Percentiles rank a stretch among this genome's conserved stretches.
Evolutionary conservation across 306 rosid genomes (phyloP).

Genomic region (Quercus mongolica): DNA sequence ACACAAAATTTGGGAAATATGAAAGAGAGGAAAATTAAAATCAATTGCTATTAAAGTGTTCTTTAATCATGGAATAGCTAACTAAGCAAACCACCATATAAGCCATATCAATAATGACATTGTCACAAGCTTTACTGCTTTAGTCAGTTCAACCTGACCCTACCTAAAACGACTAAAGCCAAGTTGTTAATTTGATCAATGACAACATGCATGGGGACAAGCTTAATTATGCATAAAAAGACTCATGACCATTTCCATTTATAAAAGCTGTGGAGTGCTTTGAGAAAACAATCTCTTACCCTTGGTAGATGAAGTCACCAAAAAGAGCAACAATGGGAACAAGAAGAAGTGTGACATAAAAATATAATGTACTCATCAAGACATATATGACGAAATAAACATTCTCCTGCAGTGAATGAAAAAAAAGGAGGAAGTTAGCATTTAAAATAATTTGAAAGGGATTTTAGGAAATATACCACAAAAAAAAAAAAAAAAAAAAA

Average conservation of each 20-base stretch:
- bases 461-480: neutral
- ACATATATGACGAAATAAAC: slow-evolving; percentile 75
- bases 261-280: neutral
- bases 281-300: slow-evolving; percentile 44
- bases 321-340: slow-evolving; percentile 85
- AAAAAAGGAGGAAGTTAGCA: slow-evolving; percentile 5
- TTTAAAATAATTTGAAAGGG: slow-evolving; percentile 5
- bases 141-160: neutral
- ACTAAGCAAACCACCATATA: neutral
- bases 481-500: neutral
- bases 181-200: neutral
- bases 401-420: slow-evolving; percentile 65
- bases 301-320: slow-evolving; percentile 81
- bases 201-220: slow-evolving; percentile 2
- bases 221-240: neutral
- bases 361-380: slow-evolving; percentile 82
- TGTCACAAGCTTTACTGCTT: neutral
- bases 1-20: neutral
- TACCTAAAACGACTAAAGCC: neutral
- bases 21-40: neutral
- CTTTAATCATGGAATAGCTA: neutral
- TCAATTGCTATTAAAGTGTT: neutral
- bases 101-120: neutral
- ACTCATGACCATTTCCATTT: neutral
- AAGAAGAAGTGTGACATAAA: slow-evolving; percentile 72